A percentile compares a stretch with the other conserved stretches of the same genome.
Conservation (phyloP, 345 rosid species). For the Linum lewisii region DNA sequence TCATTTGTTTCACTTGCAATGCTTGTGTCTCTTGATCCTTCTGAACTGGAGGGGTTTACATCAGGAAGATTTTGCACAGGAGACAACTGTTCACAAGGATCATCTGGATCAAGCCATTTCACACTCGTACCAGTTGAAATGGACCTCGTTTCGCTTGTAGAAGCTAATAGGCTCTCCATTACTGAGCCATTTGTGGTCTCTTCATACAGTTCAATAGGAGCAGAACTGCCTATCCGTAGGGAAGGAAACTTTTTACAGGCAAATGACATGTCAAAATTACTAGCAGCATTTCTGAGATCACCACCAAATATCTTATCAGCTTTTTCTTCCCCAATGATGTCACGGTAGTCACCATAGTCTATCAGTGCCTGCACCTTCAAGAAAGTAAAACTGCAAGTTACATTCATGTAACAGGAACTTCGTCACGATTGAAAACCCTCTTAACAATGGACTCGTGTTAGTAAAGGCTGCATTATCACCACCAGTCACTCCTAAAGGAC, state of each 20-base stretch:
- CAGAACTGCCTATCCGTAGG: conserved; percentile 54
- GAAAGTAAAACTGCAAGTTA: not conserved
- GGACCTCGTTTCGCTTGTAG: conserved; percentile 29
- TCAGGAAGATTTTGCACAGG: conserved; percentile 23
- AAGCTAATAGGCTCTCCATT: conserved; percentile 19
- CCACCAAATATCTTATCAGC: conserved; percentile 27
- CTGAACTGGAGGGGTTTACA: conserved; percentile 25
- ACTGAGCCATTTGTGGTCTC: conserved; percentile 22
- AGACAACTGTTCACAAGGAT: conserved; percentile 36
- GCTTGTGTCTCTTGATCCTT: not conserved
- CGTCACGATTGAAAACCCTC: not conserved
- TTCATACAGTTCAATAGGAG: conserved; percentile 49
- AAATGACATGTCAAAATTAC: conserved; percentile 38
- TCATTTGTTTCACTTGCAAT: conserved; percentile 2
- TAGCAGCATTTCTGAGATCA: conserved; percentile 25
- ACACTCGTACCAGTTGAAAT: conserved; percentile 25
- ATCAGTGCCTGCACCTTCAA: conserved; percentile 47
- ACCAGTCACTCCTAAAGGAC: not conserved
- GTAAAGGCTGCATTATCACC: not conserved
- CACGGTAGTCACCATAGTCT: conserved; percentile 39
- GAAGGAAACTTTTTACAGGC: conserved; percentile 74
- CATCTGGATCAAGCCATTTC: conserved; percentile 39
- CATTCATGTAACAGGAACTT: not conserved
- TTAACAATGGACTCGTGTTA: not conserved
- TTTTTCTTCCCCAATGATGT: conserved; percentile 37